Base-by-base conservation (phyloP, 2,329 filamentous ascomycete genomes). In the Cryphonectria naterciae region DNA sequence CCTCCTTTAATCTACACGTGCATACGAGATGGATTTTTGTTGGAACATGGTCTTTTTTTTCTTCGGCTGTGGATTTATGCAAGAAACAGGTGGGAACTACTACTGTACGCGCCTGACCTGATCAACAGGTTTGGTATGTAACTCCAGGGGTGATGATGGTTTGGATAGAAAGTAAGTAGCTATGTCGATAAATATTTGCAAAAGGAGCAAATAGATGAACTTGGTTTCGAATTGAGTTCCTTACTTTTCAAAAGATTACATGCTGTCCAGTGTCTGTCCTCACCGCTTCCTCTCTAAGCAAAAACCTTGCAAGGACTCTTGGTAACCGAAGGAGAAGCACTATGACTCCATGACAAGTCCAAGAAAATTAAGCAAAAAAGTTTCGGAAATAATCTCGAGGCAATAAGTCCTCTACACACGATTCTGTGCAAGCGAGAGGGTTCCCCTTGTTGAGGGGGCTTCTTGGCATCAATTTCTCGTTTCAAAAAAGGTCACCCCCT, bases 1-100 rank as follows among this genome's bases (percentile, higher is more conserved):
- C 19, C 63, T 54, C 64, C 64, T 66, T 66, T 66, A 66, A 66
- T 66, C 39, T 32, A 35, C 32, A n/a, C 46, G 1, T 28, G 64
- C 64, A 66, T 39, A 28, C 32, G 25, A 37, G 10, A 11, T 37
- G n/a, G 46, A 22, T 11, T n/a, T n/a, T 28, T 32, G 54, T 58
- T 58, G 54, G 46, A n/a, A 49, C 46, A 49, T 49, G 46, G 46
- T n/a, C 19, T 8, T 37, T 39, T 39, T 39, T 11, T 11, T 39
- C 11, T 49, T n/a, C 46, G 0, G 46, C 46, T n/a, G 46, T 49
- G 46, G 46, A n/a, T 49, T 49, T 49, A n/a, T 49, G 46, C 46
- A 11, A 49, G 46, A 43, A 43, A 43, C 41, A 43, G 2, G 41
- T 43, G 41, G 41, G 13, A 43, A 43, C 2, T 19, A 39, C 10